Percentiles rank a stretch among this genome's conserved stretches.
phyloP scores from a whole-genome alignment of 495 filamentous ascomycete species.

The Penicillium daleae region DNA sequence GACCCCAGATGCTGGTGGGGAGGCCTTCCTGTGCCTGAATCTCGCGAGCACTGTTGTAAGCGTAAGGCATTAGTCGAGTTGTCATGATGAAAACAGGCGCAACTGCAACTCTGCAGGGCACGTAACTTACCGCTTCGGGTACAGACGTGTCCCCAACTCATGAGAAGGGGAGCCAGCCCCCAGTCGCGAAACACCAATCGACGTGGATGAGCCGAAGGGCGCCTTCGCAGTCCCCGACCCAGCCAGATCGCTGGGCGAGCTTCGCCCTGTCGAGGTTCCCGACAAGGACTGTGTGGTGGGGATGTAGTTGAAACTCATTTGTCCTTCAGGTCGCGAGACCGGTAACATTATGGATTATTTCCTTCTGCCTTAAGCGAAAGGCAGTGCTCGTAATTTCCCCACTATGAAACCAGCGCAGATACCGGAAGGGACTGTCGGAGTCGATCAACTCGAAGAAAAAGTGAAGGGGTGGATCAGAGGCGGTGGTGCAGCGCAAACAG shows the following conservation, averaged over 20 bases:
- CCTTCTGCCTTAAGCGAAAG: constrained; percentile 29
- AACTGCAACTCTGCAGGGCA: neutral
- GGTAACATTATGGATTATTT: constrained; percentile 83
- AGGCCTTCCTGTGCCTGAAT: constrained; percentile 97
- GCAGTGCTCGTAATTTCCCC: constrained; percentile 23
- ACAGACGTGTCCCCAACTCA: constrained; percentile 78
- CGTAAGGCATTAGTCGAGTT: constrained; percentile 22
- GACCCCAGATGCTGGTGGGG: constrained; percentile 87
- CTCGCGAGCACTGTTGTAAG: constrained; percentile 73
- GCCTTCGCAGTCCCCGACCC: constrained; percentile 69
- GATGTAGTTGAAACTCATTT: constrained; percentile 78
- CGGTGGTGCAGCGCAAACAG: constrained; percentile 18
- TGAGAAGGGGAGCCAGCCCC: constrained; percentile 97
- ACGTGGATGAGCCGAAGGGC: constrained; percentile 73
- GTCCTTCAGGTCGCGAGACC: constrained; percentile 64
- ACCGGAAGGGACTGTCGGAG: constrained; percentile 17
- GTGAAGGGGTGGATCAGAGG: constrained; percentile 15
- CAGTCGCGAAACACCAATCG: constrained; percentile 75
- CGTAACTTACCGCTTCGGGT: constrained; percentile 82
- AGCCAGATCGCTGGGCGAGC: constrained; percentile 82
- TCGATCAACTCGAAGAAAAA: constrained; percentile 11
- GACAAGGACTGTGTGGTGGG: constrained; percentile 78
- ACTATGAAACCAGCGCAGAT: constrained; percentile 18
- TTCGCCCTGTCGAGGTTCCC: constrained; percentile 82
- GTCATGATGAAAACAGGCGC: neutral